Percentiles rank a stretch among this genome's conserved stretches.
Evolutionary conservation across 2,329 filamentous ascomycete species (phyloP).

Genomic region (Blastomyces percursus): DNA sequence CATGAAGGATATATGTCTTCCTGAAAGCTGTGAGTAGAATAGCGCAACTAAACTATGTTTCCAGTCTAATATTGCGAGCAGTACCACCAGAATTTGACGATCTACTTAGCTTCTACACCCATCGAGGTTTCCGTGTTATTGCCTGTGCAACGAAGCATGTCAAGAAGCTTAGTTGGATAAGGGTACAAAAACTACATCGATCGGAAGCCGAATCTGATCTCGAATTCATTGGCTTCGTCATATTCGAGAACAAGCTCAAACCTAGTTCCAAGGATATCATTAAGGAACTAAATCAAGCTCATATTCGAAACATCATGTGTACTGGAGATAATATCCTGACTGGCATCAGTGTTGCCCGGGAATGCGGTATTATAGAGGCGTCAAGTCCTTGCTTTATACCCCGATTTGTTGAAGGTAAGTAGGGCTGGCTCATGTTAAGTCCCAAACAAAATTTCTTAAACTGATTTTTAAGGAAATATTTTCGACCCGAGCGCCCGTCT

Average conservation of each 20-base stretch:
- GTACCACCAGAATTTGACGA: constrained; percentile 86
- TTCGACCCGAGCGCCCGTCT: constrained; percentile 63
- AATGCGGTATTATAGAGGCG: constrained; percentile 74
- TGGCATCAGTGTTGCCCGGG: constrained; percentile 63
- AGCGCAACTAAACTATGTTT: neutral
- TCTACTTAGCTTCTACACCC: constrained; percentile 78
- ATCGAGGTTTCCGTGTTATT: constrained; percentile 92
- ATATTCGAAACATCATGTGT: constrained; percentile 85
- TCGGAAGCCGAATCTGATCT: constrained; percentile 72
- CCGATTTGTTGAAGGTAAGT: constrained; percentile 61
- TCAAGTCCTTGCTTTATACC: constrained; percentile 87
- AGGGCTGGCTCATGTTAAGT: constrained; percentile 10
- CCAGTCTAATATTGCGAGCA: constrained; percentile 23
- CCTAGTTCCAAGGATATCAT: constrained; percentile 71
- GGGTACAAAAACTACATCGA: constrained; percentile 86
- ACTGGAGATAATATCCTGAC: constrained; percentile 79
- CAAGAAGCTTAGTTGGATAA: constrained; percentile 80
- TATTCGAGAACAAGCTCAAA: constrained; percentile 98
- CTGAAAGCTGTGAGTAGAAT: constrained; percentile 58
- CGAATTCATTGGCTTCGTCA: constrained; percentile 88
- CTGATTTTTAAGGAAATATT: constrained; percentile 46
- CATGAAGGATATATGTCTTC: constrained; percentile 83
- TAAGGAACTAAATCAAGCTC: constrained; percentile 67
- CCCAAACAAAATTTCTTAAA: constrained; percentile 10
- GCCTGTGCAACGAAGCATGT: constrained; percentile 86